These are phyloP conservation scores for Ostreobium quekettii DNA, from an alignment of 139 green algal genomes.

Conservation along the genomic window DNA sequence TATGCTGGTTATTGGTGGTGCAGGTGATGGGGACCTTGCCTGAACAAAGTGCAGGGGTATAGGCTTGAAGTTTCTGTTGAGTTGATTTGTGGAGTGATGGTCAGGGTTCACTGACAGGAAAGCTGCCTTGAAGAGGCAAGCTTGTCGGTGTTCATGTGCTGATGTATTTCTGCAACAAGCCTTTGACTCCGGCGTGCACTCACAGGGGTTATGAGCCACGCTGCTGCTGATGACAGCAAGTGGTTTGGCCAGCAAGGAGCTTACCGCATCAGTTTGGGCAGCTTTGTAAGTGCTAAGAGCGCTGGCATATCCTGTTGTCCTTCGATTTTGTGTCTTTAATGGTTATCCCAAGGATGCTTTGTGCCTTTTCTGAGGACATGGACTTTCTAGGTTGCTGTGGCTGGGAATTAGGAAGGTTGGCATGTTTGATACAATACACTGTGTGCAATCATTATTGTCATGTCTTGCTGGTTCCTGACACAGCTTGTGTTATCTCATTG, in stretches of 20 bases:
- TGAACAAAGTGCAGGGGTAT: neutral
- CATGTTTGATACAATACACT: too few species aligned
- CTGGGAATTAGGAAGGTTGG: too few species aligned
- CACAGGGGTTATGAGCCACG: neutral
- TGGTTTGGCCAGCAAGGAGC: slow-evolving; percentile 95
- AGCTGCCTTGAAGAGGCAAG: neutral
- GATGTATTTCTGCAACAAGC: neutral
- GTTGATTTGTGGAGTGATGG: too few species aligned
- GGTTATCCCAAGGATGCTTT: neutral
- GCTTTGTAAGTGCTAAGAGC: slow-evolving; percentile 76
- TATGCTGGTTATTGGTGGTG: too few species aligned
- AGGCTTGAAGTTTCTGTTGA: slow-evolving; percentile 1
- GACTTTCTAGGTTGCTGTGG: too few species aligned
- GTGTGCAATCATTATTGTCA: too few species aligned
- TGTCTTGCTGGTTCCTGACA: too few species aligned
- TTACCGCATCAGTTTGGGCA: slow-evolving; percentile 89
- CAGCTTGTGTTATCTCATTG: too few species aligned
- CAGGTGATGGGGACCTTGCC: too few species aligned
- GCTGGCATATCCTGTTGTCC: neutral
- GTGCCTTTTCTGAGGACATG: too few species aligned
- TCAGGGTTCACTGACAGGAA: neutral
- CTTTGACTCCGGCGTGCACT: neutral
- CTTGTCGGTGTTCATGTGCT: neutral
- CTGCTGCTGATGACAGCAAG: slow-evolving; percentile 30
- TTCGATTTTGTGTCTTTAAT: neutral